phyloP scores from a whole-genome alignment of 2,329 filamentous ascomycete genomes.

The Neofusicoccum sp. region DNA sequence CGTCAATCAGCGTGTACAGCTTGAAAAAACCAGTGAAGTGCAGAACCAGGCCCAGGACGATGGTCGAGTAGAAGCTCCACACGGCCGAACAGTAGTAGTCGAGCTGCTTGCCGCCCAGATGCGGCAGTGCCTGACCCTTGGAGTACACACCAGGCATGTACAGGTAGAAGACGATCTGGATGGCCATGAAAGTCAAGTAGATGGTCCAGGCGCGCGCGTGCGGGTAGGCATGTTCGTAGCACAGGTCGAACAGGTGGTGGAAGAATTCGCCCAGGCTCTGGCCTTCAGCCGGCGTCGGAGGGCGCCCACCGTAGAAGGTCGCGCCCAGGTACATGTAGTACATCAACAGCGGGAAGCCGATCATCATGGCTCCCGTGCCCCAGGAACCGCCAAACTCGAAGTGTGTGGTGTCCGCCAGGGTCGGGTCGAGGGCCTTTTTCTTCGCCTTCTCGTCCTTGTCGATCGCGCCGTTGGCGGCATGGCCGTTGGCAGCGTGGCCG shows the following conservation, averaged over 20 bases:
- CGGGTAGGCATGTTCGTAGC: slow-evolving; percentile 83
- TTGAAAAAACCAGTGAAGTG: slow-evolving; percentile 85
- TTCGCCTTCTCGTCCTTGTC: slow-evolving; percentile 33
- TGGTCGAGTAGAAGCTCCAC: slow-evolving; percentile 82
- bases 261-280: slow-evolving; percentile 71
- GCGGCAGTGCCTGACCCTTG: slow-evolving; percentile 82
- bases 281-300: slow-evolving; percentile 65
- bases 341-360: slow-evolving; percentile 91
- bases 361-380: slow-evolving; percentile 84
- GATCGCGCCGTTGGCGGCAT: slow-evolving; percentile 22
- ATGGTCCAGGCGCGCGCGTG: slow-evolving; percentile 80
- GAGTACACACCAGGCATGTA: slow-evolving; percentile 82
- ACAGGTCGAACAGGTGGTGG: slow-evolving; percentile 66
- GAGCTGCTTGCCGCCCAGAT: slow-evolving; percentile 80
- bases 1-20: slow-evolving; percentile 87
- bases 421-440: slow-evolving; percentile 35
- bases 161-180: slow-evolving; percentile 80
- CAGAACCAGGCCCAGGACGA: slow-evolving; percentile 65
- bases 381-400: slow-evolving; percentile 83
- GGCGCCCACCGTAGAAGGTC: slow-evolving; percentile 82
- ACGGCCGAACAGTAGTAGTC: slow-evolving; percentile 93
- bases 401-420: slow-evolving; percentile 29
- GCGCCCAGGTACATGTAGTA: slow-evolving; percentile 99
- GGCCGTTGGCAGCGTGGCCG: slow-evolving; percentile 23
- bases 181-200: slow-evolving; percentile 91